Conservation (phyloP, 805 yeast genomes). For the Zygoascus tannicola region DNA sequence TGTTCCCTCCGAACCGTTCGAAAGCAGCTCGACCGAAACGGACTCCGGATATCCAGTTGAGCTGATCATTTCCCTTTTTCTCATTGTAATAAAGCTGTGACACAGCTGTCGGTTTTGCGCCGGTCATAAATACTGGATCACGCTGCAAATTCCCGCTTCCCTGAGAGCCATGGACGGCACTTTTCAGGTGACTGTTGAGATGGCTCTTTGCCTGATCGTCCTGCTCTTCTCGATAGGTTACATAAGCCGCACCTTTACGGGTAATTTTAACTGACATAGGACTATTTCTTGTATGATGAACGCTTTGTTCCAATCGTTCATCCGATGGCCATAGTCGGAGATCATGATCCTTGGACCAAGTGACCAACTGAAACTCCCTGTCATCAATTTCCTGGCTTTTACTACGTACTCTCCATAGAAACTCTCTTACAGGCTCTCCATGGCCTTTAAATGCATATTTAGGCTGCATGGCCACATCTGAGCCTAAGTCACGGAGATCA, state of each 20-base stretch:
- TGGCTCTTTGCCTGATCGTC: neutral
- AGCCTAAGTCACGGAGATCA: slow-evolving; percentile 32
- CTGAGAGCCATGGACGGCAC: too few species aligned
- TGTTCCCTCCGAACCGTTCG: slow-evolving; percentile 14
- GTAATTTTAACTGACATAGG: slow-evolving; percentile 32
- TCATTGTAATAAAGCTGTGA: slow-evolving; percentile 19
- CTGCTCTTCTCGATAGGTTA: slow-evolving; percentile 42
- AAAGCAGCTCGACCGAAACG: slow-evolving; percentile 52
- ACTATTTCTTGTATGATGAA: slow-evolving; percentile 33
- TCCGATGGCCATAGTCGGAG: slow-evolving; percentile 70
- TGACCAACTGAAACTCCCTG: slow-evolving; percentile 80
- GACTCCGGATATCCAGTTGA: slow-evolving; percentile 92
- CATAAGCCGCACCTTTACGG: slow-evolving; percentile 35
- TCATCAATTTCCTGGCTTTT: slow-evolving; percentile 43
- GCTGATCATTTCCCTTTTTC: slow-evolving; percentile 39
- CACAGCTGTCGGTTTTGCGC: slow-evolving; percentile 14
- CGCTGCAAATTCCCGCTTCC: neutral
- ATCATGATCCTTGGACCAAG: slow-evolving; percentile 90
- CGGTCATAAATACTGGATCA: slow-evolving; percentile 15
- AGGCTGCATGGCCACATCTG: slow-evolving; percentile 39
- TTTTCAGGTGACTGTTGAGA: too few species aligned
- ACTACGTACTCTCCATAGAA: slow-evolving; percentile 72
- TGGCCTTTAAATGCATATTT: slow-evolving; percentile 68
- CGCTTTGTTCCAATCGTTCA: slow-evolving; percentile 39
- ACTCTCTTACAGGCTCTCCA: slow-evolving; percentile 75